Conservation (phyloP, 1,284 basidiomycete species). For the Waitea zeae region DNA sequence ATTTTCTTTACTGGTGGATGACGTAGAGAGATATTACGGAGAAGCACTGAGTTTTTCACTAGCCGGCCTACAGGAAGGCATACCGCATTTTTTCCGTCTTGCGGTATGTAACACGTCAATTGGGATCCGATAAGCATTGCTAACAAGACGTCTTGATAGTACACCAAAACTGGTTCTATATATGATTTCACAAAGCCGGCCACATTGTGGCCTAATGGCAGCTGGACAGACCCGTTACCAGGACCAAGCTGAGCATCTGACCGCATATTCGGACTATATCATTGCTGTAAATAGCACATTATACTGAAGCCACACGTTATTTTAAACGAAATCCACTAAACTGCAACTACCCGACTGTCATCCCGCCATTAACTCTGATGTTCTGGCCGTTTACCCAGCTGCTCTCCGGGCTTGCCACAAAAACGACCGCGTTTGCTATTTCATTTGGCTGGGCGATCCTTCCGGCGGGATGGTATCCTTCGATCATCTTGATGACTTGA, state of each 20-base stretch:
- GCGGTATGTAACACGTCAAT: constrained; percentile 39
- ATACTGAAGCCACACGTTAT: background rate
- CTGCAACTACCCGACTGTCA: no score
- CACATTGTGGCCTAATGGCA: constrained; percentile 63
- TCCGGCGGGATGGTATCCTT: constrained; percentile 24
- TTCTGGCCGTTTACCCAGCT: constrained; percentile 42
- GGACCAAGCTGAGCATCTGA: constrained; percentile 30
- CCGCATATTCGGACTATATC: background rate
- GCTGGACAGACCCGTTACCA: constrained; percentile 55
- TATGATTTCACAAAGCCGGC: constrained; percentile 26
- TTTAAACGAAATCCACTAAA: no score
- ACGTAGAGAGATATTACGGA: constrained; percentile 65
- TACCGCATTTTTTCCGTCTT: constrained; percentile 74
- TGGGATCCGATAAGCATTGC: no score
- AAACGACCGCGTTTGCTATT: constrained; percentile 31
- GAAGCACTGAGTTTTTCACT: constrained; percentile 48
- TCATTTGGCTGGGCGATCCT: constrained; percentile 34
- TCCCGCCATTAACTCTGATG: constrained; percentile 35
- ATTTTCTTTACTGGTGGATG: constrained; percentile 69
- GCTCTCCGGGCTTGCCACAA: constrained; percentile 30
- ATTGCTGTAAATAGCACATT: background rate
- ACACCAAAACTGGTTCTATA: background rate
- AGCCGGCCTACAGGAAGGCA: constrained; percentile 32
- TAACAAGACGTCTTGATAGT: no score
- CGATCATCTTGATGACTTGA: constrained; percentile 25